Evolutionary conservation across 2,329 filamentous ascomycete genomes (phyloP).

Genomic region (Septoria petroselini): DNA sequence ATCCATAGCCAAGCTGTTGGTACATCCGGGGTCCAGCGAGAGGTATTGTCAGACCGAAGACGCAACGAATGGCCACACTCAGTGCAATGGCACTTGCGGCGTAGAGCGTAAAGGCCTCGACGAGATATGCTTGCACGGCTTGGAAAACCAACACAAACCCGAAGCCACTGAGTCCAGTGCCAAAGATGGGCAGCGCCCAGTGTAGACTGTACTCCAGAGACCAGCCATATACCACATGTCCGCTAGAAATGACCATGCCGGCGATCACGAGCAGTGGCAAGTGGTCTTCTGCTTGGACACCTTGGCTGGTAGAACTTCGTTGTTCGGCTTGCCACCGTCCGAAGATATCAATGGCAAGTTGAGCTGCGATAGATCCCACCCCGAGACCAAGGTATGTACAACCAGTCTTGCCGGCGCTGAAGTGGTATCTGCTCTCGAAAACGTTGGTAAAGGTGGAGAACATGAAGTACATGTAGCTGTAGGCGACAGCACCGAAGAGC

Average conservation of each 20-base stretch:
- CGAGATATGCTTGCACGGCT: conserved; percentile 50
- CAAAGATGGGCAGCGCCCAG: too few species aligned
- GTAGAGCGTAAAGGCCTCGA: conserved; percentile 48
- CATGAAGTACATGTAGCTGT: conserved; percentile 50
- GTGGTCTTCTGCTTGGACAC: conserved; percentile 17
- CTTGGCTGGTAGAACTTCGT: neutral
- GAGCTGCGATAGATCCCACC: conserved; percentile 32
- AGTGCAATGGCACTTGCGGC: conserved; percentile 43
- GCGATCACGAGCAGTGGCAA: too few species aligned
- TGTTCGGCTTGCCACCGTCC: conserved; percentile 22
- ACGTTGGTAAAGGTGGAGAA: conserved; percentile 53
- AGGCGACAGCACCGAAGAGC: conserved; percentile 44
- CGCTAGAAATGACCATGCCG: too few species aligned
- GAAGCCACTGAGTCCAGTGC: too few species aligned
- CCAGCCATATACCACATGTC: too few species aligned
- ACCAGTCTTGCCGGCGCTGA: conserved; percentile 34
- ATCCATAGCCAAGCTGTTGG: conserved; percentile 44
- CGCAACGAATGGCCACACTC: conserved; percentile 16
- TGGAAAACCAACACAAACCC: conserved; percentile 51
- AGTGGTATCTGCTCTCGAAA: conserved; percentile 42
- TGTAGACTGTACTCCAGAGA: too few species aligned
- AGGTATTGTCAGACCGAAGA: conserved; percentile 12
- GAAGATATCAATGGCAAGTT: conserved; percentile 46
- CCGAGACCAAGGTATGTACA: conserved; percentile 29
- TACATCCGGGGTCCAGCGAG: conserved; percentile 37